Percentiles rank a stretch among this genome's conserved stretches.
Evolutionary conservation across 106 monocot species (phyloP).

Genomic region (Dioscorea alata): DNA sequence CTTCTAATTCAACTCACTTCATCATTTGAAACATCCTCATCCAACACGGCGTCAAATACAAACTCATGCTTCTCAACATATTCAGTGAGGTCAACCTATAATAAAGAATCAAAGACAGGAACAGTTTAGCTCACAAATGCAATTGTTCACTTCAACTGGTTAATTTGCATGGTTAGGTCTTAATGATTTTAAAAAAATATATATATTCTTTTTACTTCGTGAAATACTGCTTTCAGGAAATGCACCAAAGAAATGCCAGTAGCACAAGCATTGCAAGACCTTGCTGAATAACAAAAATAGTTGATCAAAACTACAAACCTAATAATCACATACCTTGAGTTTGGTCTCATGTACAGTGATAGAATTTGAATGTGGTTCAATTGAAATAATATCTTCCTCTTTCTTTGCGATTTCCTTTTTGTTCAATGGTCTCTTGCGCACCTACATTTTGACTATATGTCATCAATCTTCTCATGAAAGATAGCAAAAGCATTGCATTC

Average conservation of each 20-base stretch:
- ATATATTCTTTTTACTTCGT: no score
- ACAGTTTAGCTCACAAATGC: no score
- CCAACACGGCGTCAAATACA: constrained; percentile 94
- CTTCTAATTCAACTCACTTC: constrained; percentile 42
- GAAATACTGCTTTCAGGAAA: background rate
- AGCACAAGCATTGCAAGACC: background rate
- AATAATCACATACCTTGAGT: constrained; percentile 49
- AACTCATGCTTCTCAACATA: constrained; percentile 97
- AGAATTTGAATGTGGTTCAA: constrained; percentile 49
- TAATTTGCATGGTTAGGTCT: no score
- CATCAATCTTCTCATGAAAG: no score
- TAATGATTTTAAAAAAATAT: no score
- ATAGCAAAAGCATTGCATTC: no score
- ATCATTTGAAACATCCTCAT: constrained; percentile 98
- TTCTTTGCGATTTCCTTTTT: constrained; percentile 96
- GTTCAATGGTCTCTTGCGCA: constrained; percentile 89
- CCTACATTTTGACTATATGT: constrained; percentile 35
- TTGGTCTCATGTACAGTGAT: constrained; percentile 92
- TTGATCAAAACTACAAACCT: background rate
- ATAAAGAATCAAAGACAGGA: no score
- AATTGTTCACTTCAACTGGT: no score
- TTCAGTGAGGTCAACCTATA: constrained; percentile 89
- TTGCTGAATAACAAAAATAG: no score
- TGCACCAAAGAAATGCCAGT: background rate
- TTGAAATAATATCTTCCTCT: constrained; percentile 84